phyloP scores from a whole-genome alignment of 179 eudicot species.

The Silene vulgaris region DNA sequence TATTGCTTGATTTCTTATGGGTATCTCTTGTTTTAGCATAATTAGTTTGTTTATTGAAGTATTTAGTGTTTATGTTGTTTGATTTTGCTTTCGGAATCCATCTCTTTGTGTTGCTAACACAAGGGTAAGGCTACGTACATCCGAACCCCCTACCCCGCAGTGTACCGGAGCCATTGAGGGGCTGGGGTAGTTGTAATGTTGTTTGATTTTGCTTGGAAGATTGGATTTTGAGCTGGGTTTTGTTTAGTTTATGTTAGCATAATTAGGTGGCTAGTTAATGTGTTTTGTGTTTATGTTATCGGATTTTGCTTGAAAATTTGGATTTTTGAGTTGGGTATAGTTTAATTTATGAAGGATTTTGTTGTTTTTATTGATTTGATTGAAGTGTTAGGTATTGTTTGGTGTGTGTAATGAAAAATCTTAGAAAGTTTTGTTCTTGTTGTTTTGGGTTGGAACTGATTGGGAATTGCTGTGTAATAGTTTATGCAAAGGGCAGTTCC shows the following conservation, averaged over 20 bases:
- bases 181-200: no score
- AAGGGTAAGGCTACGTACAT: no score
- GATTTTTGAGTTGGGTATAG: conserved; percentile 22
- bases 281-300: neutral
- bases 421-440: conserved; percentile 20
- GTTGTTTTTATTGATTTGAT: conserved; percentile 12
- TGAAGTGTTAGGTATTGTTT: conserved; percentile 13
- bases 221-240: neutral
- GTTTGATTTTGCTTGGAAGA: neutral
- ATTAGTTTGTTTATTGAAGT: neutral
- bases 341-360: conserved; percentile 16
- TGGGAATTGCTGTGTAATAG: conserved; percentile 30
- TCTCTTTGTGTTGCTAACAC: no score
- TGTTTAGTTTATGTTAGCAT: neutral
- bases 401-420: conserved; percentile 8
- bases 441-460: neutral
- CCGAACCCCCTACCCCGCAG: no score
- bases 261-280: neutral
- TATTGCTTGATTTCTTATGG: neutral
- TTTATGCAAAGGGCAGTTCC: conserved; percentile 92
- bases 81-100: neutral
- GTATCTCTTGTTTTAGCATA: neutral
- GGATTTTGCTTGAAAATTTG: conserved; percentile 2
- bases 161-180: no score
- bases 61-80: neutral